phyloP scores from a whole-genome alignment of 306 rosid genomes.

The Ochetophila trinervis region DNA sequence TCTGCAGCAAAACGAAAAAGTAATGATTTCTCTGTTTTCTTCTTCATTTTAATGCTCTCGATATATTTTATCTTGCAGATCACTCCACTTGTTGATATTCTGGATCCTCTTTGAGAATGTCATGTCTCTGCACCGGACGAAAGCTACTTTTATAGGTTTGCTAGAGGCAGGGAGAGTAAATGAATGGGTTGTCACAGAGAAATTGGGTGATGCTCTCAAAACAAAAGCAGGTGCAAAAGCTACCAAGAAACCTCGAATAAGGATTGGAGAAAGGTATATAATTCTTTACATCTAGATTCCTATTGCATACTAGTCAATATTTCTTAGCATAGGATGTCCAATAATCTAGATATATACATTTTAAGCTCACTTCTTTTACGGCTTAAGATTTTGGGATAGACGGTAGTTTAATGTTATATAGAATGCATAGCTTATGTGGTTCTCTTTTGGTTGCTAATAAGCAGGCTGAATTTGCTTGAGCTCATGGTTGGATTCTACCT shows the following conservation, averaged over 20 bases:
- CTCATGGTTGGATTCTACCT: conserved; percentile 73
- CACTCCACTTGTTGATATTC: conserved; percentile 73
- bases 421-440: conserved; percentile 4
- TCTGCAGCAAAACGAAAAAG: not conserved
- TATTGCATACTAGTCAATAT: too few species aligned
- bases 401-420: not conserved
- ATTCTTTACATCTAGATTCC: not conserved
- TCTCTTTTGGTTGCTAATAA: conserved; percentile 21
- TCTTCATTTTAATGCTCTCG: conserved; percentile 12
- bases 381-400: too few species aligned
- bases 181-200: conserved; percentile 95
- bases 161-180: conserved; percentile 78
- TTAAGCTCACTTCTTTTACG: too few species aligned
- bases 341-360: too few species aligned
- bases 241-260: conserved; percentile 45
- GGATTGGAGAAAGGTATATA: conserved; percentile 58
- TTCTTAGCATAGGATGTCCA: too few species aligned
- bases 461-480: conserved; percentile 74
- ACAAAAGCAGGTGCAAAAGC: conserved; percentile 55
- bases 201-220: conserved; percentile 87
- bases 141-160: conserved; percentile 82
- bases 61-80: conserved; percentile 42
- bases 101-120: conserved; percentile 95
- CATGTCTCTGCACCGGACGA: conserved; percentile 92
- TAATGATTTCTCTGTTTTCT: not conserved